phyloP scores from a whole-genome alignment of 768 basidiomycete species.

The Lactarius trivialis region DNA sequence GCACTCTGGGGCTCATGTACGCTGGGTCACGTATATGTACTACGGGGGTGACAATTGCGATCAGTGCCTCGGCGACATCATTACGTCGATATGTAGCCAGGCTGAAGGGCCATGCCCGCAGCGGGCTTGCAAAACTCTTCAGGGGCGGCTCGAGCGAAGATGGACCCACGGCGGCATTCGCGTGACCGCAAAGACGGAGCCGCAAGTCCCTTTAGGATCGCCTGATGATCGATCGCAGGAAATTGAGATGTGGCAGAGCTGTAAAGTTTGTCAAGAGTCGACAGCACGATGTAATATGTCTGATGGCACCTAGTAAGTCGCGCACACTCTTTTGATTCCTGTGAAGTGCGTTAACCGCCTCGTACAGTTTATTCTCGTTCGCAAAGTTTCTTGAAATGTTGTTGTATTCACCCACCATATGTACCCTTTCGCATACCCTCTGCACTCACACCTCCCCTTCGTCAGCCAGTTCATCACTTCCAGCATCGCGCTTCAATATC shows the following conservation, averaged over 20 bases:
- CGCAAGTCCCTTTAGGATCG: neutral
- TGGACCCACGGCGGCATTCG: slow-evolving; percentile 20
- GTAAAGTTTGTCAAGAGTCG: slow-evolving; percentile 39
- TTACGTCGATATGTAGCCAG: slow-evolving; percentile 31
- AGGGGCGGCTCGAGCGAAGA: slow-evolving; percentile 16
- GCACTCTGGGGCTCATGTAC: slow-evolving; percentile 40
- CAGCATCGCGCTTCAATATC: slow-evolving; percentile 33
- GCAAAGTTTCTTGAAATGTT: slow-evolving; percentile 33
- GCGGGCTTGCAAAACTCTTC: slow-evolving; percentile 28
- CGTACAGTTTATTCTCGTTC: slow-evolving; percentile 38
- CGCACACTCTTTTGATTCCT: slow-evolving; percentile 26
- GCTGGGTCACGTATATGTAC: slow-evolving; percentile 42
- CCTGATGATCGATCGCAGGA: slow-evolving; percentile 20
- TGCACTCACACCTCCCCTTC: slow-evolving; percentile 18
- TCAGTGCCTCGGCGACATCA: slow-evolving; percentile 38
- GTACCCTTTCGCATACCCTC: slow-evolving; percentile 22
- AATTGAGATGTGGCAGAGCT: slow-evolving; percentile 45
- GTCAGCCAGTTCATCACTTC: slow-evolving; percentile 26
- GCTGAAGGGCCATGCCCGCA: slow-evolving; percentile 35
- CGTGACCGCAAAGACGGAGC: slow-evolving; percentile 3
- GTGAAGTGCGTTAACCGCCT: slow-evolving; percentile 38
- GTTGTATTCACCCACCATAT: slow-evolving; percentile 30
- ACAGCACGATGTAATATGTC: slow-evolving; percentile 35
- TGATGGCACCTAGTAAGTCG: slow-evolving; percentile 48
- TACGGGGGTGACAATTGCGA: slow-evolving; percentile 28